Conservation (phyloP, 192 early-diverging fungal species). For the Entomortierella lignicola region DNA sequence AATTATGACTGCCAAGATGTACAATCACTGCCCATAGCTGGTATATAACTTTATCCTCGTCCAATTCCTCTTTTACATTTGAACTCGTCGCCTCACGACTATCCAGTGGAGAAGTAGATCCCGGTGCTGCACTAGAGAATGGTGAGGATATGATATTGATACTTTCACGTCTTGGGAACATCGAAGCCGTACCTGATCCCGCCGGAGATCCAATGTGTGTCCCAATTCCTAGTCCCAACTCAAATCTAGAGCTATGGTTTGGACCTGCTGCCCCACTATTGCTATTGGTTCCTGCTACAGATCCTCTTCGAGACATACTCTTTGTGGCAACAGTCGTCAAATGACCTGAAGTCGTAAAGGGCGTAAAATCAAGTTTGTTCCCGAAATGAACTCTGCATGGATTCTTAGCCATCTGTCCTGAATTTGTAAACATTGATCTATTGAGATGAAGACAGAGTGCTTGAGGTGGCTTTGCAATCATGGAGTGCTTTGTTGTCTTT, state of each 20-base stretch:
- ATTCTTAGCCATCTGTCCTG: conserved; percentile 75
- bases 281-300: neutral
- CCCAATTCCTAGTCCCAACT: neutral
- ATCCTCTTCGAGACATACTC: conserved; percentile 45
- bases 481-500: conserved; percentile 79
- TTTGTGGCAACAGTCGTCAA: conserved; percentile 66
- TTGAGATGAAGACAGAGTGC: conserved; percentile 89
- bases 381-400: conserved; percentile 76
- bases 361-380: conserved; percentile 79
- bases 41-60: conserved; percentile 63
- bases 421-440: conserved; percentile 80
- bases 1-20: conserved; percentile 88
- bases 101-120: neutral
- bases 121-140: neutral
- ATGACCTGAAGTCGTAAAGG: conserved; percentile 78
- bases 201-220: neutral
- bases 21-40: conserved; percentile 82
- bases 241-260: neutral
- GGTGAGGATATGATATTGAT: neutral
- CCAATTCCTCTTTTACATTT: neutral
- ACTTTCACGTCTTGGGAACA: conserved; percentile 1
- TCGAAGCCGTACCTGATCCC: conserved; percentile 9
- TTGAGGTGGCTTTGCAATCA: conserved; percentile 87
- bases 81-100: neutral
- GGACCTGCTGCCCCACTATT: neutral